phyloP scores from a whole-genome alignment of 1,284 basidiomycete species.

The Sutorius eximius region DNA sequence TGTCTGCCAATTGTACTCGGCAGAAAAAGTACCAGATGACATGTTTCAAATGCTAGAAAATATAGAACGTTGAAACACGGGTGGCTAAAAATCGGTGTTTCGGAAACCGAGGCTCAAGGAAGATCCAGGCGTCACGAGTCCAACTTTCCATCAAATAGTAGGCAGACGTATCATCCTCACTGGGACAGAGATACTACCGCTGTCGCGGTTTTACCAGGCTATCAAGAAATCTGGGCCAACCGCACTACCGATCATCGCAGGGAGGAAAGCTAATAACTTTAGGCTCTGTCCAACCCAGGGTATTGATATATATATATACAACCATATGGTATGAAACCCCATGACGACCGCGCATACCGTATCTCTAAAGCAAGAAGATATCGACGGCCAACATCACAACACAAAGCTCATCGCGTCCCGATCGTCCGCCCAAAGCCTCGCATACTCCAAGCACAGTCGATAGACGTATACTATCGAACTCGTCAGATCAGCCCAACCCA shows the following conservation, averaged over 20 bases:
- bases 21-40: too few relatives aligned
- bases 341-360: background rate
- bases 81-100: background rate
- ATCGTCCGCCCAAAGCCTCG: constrained; percentile 79
- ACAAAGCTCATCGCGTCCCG: constrained; percentile 66
- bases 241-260: too few relatives aligned
- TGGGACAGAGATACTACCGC: too few relatives aligned
- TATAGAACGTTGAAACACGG: too few relatives aligned
- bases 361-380: too few relatives aligned
- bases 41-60: too few relatives aligned
- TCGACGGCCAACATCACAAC: constrained; percentile 22
- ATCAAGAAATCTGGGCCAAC: too few relatives aligned
- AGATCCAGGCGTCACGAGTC: background rate
- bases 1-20: too few relatives aligned
- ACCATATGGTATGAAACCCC: background rate
- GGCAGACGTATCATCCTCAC: too few relatives aligned
- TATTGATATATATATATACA: background rate
- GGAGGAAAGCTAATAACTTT: background rate
- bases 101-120: background rate
- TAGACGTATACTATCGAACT: constrained; percentile 72
- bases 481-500: constrained; percentile 5
- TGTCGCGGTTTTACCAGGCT: too few relatives aligned
- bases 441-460: constrained; percentile 87
- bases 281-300: background rate
- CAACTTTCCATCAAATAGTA: background rate